Evolutionary conservation across 805 yeast species (phyloP).

Genomic region (Ogataea trehaloabstinens): DNA sequence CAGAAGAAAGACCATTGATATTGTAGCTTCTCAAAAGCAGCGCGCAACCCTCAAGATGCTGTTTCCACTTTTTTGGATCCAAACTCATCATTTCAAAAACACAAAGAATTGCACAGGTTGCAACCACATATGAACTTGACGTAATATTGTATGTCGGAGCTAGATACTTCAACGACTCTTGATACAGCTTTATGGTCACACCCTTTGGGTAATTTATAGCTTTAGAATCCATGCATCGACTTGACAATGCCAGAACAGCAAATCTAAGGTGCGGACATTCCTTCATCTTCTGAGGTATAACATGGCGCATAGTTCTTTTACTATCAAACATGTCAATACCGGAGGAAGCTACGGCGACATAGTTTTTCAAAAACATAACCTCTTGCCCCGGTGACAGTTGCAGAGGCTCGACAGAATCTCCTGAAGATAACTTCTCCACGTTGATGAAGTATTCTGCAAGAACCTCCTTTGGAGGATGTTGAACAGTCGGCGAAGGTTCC

Average conservation of each 20-base stretch:
- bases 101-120: conserved; percentile 41
- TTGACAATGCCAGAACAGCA: conserved; percentile 23
- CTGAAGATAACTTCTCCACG: conserved; percentile 17
- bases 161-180: conserved; percentile 32
- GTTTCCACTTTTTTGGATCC: conserved; percentile 39
- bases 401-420: conserved; percentile 9
- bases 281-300: conserved; percentile 18
- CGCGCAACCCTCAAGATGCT: conserved; percentile 42
- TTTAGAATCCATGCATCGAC: conserved; percentile 18
- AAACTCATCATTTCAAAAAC: conserved; percentile 44
- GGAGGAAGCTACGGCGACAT: conserved; percentile 37
- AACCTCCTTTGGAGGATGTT: conserved; percentile 20
- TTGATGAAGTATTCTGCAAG: conserved; percentile 20
- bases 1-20: conserved; percentile 35
- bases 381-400: conserved; percentile 24
- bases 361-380: conserved; percentile 29
- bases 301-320: conserved; percentile 14
- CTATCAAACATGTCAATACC: conserved; percentile 39
- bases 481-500: conserved; percentile 7
- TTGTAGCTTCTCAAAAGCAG: conserved; percentile 34
- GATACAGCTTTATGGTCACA: conserved; percentile 31
- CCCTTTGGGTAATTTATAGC: conserved; percentile 16
- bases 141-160: conserved; percentile 16
- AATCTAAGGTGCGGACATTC: conserved; percentile 16
- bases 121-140: conserved; percentile 24